Base-by-base conservation (phyloP, 2,329 filamentous ascomycete genomes). In the Thermothelomyces thermophilus region DNA sequence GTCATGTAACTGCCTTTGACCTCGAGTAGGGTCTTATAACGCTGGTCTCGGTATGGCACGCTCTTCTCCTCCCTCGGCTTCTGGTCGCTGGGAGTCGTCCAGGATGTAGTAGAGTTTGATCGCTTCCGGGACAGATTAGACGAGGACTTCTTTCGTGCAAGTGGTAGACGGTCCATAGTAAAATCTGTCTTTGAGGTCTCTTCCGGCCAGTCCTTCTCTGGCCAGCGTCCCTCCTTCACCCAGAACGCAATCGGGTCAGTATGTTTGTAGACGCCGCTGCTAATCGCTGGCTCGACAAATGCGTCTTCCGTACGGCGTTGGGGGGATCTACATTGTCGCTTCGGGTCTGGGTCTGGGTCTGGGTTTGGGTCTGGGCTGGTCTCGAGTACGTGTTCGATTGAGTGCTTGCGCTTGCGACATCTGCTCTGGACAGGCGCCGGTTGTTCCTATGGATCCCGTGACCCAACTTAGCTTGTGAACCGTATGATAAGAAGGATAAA, bases 71-170 rank as follows among this genome's bases (percentile, higher is more conserved):
- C 1, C 66, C 50, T 42, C 51, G 61, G 62, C 61, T 60, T 67
- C 58, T 70, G 61, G 58, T 71, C 66, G 54, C 66, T 70, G 11
- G 67, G 60, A 20, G 65, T 70, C 44, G 46, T 44, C n/a, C n/a
- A n/a, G 20, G 52, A 57, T 41, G 43, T 52, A 13, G 48, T 44
- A 46, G 56, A 55, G 42, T 35, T 54, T 40, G 54, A 53, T 41
- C 54, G 54, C 46, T 55, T 55, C 24, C 50, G 44, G 30, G 30
- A 43, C 20, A 51, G 22, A 24, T 51, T 44, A 20, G 48, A 46
- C 40, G 40, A 48, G 19, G 50, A 48, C 44, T 45, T 52, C 44
- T 34, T 52, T 28, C 22, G 35, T 39, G 50, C 35, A 52, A 52
- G n/a, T n/a, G n/a, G 44, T 17, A 45, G 50, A 39, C 41, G 35